Evolutionary conservation across 148 eudicot genomes (phyloP).

Genomic region (Fagopyrum tataricum): DNA sequence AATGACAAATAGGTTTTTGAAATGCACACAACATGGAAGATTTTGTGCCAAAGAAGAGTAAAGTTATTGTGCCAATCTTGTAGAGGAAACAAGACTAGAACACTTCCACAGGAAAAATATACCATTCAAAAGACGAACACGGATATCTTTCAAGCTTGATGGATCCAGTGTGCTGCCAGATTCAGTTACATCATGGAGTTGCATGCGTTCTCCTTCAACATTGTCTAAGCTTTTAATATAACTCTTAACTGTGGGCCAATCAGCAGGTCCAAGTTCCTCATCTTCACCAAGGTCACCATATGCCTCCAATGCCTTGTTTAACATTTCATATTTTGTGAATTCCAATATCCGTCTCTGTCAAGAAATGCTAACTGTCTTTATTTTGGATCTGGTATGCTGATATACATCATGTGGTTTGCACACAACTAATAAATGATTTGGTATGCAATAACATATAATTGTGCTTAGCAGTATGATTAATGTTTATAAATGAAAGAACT

Average conservation of each 20-base stretch:
- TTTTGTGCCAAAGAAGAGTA: neutral
- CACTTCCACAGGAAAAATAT: slow-evolving; percentile 10
- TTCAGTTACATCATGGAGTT: slow-evolving; percentile 55
- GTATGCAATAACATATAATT: neutral
- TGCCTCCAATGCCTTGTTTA: slow-evolving; percentile 78
- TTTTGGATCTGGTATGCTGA: neutral
- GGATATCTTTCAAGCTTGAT: slow-evolving; percentile 72
- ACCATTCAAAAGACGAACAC: slow-evolving; percentile 81
- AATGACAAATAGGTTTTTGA: neutral
- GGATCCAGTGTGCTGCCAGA: slow-evolving; percentile 34
- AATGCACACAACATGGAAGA: neutral
- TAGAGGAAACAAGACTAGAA: neutral
- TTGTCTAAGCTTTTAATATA: slow-evolving; percentile 60
- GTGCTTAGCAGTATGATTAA: neutral
- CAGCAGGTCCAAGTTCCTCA: slow-evolving; percentile 95
- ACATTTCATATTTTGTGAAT: slow-evolving; percentile 80
- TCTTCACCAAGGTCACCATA: slow-evolving; percentile 92
- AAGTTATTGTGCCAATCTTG: neutral
- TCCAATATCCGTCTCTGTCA: slow-evolving; percentile 79
- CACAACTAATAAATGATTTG: neutral
- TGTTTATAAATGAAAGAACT: neutral
- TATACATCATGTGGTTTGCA: neutral
- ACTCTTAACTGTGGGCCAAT: slow-evolving; percentile 82
- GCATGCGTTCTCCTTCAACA: slow-evolving; percentile 55
- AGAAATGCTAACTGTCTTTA: neutral